A percentile compares a stretch with the other conserved stretches of the same genome.
phyloP scores from a whole-genome alignment of 257 asterid genomes.

The Capsicum pubescens region DNA sequence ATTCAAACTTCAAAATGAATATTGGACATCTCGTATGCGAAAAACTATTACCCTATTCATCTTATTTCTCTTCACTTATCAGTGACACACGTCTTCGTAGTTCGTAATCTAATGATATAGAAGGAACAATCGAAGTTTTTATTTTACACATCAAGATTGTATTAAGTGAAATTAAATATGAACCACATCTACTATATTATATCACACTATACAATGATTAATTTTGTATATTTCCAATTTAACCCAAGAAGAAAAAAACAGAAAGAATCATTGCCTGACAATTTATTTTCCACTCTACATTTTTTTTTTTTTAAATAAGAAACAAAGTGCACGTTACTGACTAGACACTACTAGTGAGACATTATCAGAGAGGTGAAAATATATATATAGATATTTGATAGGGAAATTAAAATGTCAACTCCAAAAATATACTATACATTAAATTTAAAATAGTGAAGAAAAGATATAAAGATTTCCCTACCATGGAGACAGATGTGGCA shows the following conservation, averaged over 20 bases:
- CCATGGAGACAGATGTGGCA: slow-evolving; percentile 28
- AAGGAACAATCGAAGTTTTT: too few species aligned
- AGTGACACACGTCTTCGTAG: too few species aligned
- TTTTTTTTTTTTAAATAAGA: neutral
- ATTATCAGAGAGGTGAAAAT: slow-evolving; percentile 28
- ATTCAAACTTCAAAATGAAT: too few species aligned
- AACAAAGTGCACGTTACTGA: slow-evolving; percentile 25
- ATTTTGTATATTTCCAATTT: neutral
- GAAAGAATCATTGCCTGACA: neutral
- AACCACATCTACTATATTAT: too few species aligned
- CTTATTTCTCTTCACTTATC: too few species aligned
- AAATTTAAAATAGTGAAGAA: neutral
- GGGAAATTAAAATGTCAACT: neutral
- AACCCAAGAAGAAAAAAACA: neutral
- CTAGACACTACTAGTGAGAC: slow-evolving; percentile 20
- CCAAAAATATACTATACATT: neutral
- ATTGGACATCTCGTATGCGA: too few species aligned
- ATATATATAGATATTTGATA: neutral
- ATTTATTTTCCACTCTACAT: slow-evolving; percentile 1
- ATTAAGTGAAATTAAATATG: too few species aligned
- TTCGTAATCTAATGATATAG: too few species aligned
- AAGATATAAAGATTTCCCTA: neutral
- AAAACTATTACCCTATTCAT: too few species aligned
- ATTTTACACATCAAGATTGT: too few species aligned
- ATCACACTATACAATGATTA: too few species aligned